Base-by-base conservation (phyloP, 192 early-diverging fungal genomes). In the Geranomyces variabilis region DNA sequence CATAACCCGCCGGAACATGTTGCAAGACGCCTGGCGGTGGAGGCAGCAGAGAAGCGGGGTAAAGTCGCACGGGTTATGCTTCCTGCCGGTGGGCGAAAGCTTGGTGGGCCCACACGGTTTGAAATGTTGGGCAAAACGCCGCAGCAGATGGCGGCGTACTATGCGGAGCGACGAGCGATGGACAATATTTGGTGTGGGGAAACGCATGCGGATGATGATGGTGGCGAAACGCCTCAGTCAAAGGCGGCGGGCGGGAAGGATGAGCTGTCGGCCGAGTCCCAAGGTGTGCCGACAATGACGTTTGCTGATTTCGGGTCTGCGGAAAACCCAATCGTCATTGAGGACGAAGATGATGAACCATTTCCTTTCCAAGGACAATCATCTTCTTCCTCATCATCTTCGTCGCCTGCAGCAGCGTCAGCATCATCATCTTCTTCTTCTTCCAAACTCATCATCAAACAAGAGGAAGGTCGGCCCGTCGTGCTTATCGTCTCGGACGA, bases 141-240 rank as follows among this genome's bases (percentile, higher is more conserved):
- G n/a, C 74, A 67, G 14, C 79, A 90, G 67, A 61, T 92, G 78
- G 89, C 90, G 14, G 88, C 85, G 0, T 59, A 77, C 70, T 90
- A 90, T n/a, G 90, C 90, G 6, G 92, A 93, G 73, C 68, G 83
- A 49, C 68, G 92, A 24, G 70, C 67, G 49, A 75, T 67, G 64
- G 92, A 93, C 77, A 66, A 76, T 3, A 33, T 88, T 0, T 92
- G 90, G 91, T 93, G 92, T 69, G 90, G 89, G n/a, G 80, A 70
- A 48, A 48, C 5, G 12, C 63, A 71, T 66, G 63, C 45, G 22
- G 59, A 15, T 62, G 67, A 43, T 19, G 63, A 14, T 13, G 66
- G 47, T 21, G 19, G 68, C 15, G 59, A 5, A 17, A 41, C 56
- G 6, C 21, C 14, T 26, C 30, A 30, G 7, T 13, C 57, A 4